Evolutionary conservation across 768 basidiomycete genomes (phyloP).

Genomic region (Leccinum sublutescens): DNA sequence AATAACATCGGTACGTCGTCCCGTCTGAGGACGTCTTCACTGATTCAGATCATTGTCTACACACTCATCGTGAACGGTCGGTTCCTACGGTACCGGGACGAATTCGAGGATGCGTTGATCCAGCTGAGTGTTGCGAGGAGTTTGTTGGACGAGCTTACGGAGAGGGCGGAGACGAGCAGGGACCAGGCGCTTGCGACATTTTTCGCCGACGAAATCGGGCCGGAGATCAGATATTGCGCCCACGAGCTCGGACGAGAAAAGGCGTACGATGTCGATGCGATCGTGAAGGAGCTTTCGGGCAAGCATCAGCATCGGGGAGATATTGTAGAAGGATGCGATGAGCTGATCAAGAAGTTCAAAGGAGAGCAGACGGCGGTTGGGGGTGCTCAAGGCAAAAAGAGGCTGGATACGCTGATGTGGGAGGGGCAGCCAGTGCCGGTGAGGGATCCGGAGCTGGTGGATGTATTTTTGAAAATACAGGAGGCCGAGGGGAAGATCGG

Average conservation of each 20-base stretch:
- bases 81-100: slow-evolving; percentile 71
- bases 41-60: slow-evolving; percentile 75
- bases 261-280: slow-evolving; percentile 79
- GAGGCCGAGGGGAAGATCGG: slow-evolving; percentile 65
- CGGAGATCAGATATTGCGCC: slow-evolving; percentile 89
- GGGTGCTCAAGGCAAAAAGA: slow-evolving; percentile 46
- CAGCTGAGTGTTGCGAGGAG: slow-evolving; percentile 77
- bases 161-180: slow-evolving; percentile 62
- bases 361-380: slow-evolving; percentile 38
- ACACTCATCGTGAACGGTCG: slow-evolving; percentile 81
- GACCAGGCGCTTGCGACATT: slow-evolving; percentile 86
- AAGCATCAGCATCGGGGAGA: slow-evolving; percentile 54
- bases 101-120: slow-evolving; percentile 71
- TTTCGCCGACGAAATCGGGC: slow-evolving; percentile 84
- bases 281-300: slow-evolving; percentile 62
- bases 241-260: slow-evolving; percentile 79
- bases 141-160: slow-evolving; percentile 67
- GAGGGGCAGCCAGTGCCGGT: slow-evolving; percentile 82
- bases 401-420: slow-evolving; percentile 65
- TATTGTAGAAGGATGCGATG: slow-evolving; percentile 63
- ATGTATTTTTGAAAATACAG: slow-evolving; percentile 80
- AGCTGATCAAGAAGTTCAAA: slow-evolving; percentile 50
- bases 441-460: slow-evolving; percentile 88
- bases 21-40: slow-evolving; percentile 53
- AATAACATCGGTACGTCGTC: slow-evolving; percentile 19